Evolutionary conservation across 768 basidiomycete genomes (phyloP).

Genomic region (Pisolithus tinctorius): DNA sequence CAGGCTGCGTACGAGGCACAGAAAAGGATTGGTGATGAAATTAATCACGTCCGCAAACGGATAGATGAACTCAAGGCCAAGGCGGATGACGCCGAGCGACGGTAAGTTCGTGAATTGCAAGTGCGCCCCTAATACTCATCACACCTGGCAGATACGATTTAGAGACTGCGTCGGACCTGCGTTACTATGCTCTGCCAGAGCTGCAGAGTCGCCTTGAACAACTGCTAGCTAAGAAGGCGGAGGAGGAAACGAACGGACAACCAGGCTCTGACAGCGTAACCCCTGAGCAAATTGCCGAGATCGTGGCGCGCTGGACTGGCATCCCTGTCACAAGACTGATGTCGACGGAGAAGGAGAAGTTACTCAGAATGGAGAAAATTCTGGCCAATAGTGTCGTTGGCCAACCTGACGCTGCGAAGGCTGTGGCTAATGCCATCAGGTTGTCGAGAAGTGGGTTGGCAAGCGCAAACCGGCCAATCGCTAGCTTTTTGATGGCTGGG

Average conservation of each 20-base stretch:
- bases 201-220: conserved; percentile 64
- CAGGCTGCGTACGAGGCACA: conserved; percentile 84
- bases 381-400: conserved; percentile 77
- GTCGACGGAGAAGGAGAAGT: conserved; percentile 88
- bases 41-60: conserved; percentile 65
- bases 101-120: conserved; percentile 35
- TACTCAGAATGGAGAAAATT: conserved; percentile 80
- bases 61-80: conserved; percentile 91
- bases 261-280: conserved; percentile 66
- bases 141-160: conserved; percentile 53
- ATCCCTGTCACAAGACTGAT: conserved; percentile 85
- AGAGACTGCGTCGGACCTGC: conserved; percentile 76
- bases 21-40: conserved; percentile 76
- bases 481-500: conserved; percentile 90
- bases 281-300: conserved; percentile 88
- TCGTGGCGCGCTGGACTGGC: conserved; percentile 89
- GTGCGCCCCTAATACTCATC: conserved; percentile 8
- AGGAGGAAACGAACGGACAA: conserved; percentile 51
- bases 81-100: conserved; percentile 87
- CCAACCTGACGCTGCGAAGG: conserved; percentile 84
- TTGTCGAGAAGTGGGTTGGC: conserved; percentile 91
- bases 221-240: conserved; percentile 67
- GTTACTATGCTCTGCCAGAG: conserved; percentile 90
- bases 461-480: conserved; percentile 81
- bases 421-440: conserved; percentile 91